These are phyloP conservation scores for Mrakiaceae sp. DNA, from an alignment of 1,284 basidiomycete genomes.

Conservation along the genomic window DNA sequence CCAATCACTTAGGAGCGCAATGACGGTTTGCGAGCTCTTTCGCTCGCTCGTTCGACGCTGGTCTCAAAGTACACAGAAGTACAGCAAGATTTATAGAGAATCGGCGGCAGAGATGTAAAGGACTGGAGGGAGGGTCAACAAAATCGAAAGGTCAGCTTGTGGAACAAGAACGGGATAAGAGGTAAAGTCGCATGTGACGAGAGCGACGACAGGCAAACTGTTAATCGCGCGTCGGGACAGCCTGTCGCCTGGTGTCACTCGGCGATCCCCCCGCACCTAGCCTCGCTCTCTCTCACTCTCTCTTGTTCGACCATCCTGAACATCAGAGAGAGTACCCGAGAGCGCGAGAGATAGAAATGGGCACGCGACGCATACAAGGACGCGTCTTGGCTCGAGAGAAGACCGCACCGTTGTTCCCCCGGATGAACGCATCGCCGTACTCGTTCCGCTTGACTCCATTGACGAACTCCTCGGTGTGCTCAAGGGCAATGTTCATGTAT, in stretches of 20 bases:
- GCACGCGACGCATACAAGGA: conserved; percentile 14
- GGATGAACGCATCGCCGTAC: conserved; percentile 89
- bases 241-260: neutral
- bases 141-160: neutral
- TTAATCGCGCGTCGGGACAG: no score
- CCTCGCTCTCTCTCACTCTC: neutral
- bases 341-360: neutral
- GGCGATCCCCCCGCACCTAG: neutral
- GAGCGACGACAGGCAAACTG: neutral
- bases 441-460: conserved; percentile 72
- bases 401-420: conserved; percentile 85
- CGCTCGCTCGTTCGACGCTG: neutral
- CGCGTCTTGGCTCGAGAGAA: no score
- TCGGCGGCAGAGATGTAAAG: conserved; percentile 42
- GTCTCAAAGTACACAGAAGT: neutral
- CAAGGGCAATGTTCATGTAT: conserved; percentile 97
- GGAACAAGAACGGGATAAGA: neutral
- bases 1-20: neutral
- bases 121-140: conserved; percentile 24
- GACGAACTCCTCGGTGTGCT: conserved; percentile 92
- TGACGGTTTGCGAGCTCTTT: neutral
- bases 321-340: neutral
- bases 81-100: neutral
- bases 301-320: neutral
- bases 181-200: conserved; percentile 12